phyloP scores from a whole-genome alignment of 352 stramenopile species.

The Phytophthora nicotianae region DNA sequence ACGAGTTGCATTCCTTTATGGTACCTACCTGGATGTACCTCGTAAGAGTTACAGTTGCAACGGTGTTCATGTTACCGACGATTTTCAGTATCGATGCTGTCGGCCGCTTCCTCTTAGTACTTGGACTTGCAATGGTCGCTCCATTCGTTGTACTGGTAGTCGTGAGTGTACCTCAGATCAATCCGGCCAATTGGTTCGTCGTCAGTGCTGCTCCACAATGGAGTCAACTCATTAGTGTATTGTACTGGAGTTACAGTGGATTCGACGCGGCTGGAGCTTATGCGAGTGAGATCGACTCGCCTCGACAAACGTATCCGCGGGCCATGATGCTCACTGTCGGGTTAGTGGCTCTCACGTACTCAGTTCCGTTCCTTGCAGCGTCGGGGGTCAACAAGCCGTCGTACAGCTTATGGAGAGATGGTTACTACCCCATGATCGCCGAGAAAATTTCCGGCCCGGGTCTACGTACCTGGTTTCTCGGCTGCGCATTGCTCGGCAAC shows the following conservation, averaged over 20 bases:
- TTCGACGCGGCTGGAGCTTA: conserved; percentile 94
- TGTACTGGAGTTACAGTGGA: conserved; percentile 97
- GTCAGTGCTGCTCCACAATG: conserved; percentile 64
- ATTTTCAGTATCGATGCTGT: conserved; percentile 89
- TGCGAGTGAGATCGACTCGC: conserved; percentile 91
- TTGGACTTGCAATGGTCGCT: conserved; percentile 89
- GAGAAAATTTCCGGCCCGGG: conserved; percentile 82
- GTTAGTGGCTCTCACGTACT: conserved; percentile 88
- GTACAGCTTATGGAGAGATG: conserved; percentile 91
- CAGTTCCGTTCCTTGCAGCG: conserved; percentile 90
- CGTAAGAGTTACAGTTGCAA: conserved; percentile 43
- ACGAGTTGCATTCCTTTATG: conserved; percentile 38
- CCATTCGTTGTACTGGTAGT: conserved; percentile 92
- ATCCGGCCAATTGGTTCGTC: conserved; percentile 67
- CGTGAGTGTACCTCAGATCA: conserved; percentile 61
- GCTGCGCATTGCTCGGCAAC: conserved; percentile 90
- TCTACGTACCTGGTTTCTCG: conserved; percentile 91
- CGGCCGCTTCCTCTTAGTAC: conserved; percentile 78
- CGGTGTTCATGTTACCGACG: conserved; percentile 72
- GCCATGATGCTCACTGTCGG: conserved; percentile 89
- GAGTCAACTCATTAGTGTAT: conserved; percentile 91
- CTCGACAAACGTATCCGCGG: conserved; percentile 78
- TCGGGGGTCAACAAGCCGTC: conserved; percentile 84
- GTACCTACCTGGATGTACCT: conserved; percentile 62
- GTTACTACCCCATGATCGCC: conserved; percentile 90